These are phyloP conservation scores for Pseudocercospora macadamiae DNA, from an alignment of 2,329 filamentous ascomycete species.

Conservation along the genomic window DNA sequence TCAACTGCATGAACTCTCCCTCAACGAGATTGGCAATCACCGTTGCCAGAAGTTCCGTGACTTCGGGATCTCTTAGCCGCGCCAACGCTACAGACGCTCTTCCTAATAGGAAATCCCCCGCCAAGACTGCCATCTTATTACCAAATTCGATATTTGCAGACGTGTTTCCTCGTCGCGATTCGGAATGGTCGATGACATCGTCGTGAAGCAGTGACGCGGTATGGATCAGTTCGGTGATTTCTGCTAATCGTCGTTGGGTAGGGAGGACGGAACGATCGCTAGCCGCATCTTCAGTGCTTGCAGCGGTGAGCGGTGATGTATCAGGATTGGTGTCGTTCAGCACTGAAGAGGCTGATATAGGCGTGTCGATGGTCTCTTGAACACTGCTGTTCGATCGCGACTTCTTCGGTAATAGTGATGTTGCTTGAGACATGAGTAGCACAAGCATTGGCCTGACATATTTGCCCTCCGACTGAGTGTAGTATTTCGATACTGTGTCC, in stretches of 20 bases:
- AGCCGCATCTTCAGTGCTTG: conserved; percentile 50
- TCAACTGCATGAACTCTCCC: conserved; percentile 99
- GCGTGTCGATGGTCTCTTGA: conserved; percentile 56
- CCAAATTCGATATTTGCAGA: conserved; percentile 95
- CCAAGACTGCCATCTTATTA: conserved; percentile 98
- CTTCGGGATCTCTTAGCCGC: conserved; percentile 86
- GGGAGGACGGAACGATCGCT: conserved; percentile 75
- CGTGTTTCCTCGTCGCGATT: conserved; percentile 78
- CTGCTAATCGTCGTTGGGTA: conserved; percentile 87
- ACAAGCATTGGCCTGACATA: conserved; percentile 94
- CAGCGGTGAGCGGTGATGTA: conserved; percentile 58
- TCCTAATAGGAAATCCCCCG: conserved; percentile 93
- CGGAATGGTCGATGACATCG: conserved; percentile 94
- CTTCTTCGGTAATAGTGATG: conserved; percentile 72
- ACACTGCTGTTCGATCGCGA: conserved; percentile 44
- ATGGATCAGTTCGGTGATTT: conserved; percentile 97
- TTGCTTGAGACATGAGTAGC: conserved; percentile 93
- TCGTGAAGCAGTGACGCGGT: conserved; percentile 95
- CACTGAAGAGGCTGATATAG: conserved; percentile 63
- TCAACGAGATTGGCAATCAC: conserved; percentile 98
- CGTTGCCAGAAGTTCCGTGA: conserved; percentile 90
- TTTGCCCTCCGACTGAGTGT: conserved; percentile 94
- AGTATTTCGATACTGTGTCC: conserved; percentile 96
- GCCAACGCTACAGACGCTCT: conserved; percentile 92
- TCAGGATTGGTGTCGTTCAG: conserved; percentile 81